Conservation (phyloP, 805 yeast genomes). For the Candida sphagnicola region DNA sequence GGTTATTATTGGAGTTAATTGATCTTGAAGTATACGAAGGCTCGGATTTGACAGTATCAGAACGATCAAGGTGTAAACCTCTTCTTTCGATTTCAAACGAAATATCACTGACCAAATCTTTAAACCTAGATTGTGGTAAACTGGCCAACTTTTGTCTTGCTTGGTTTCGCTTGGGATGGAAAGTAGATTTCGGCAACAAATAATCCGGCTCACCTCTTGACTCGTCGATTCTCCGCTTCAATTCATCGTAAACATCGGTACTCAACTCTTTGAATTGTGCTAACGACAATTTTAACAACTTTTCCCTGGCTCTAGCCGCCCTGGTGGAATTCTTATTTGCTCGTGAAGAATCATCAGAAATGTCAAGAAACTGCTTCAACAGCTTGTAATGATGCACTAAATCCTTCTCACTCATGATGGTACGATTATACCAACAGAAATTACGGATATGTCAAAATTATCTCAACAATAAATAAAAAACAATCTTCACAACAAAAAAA, state of each 20-base stretch:
- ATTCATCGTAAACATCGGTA: slow-evolving; percentile 93
- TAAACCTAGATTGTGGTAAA: slow-evolving; percentile 76
- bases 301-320: slow-evolving; percentile 81
- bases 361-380: slow-evolving; percentile 47
- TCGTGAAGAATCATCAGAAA: slow-evolving; percentile 45
- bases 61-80: slow-evolving; percentile 40
- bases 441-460: neutral
- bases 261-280: slow-evolving; percentile 86
- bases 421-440: neutral
- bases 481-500: neutral
- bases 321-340: slow-evolving; percentile 45
- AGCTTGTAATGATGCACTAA: slow-evolving; percentile 45
- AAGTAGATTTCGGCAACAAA: slow-evolving; percentile 63
- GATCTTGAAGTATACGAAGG: slow-evolving; percentile 1
- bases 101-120: slow-evolving; percentile 88
- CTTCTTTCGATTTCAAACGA: slow-evolving; percentile 82
- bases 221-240: slow-evolving; percentile 70
- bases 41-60: neutral
- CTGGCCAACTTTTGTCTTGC: slow-evolving; percentile 90
- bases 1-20: too few species aligned
- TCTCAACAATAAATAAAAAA: slow-evolving; percentile 23
- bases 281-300: slow-evolving; percentile 71
- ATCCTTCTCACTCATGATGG: slow-evolving; percentile 26
- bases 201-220: slow-evolving; percentile 56
- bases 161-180: slow-evolving; percentile 92